phyloP scores from a whole-genome alignment of 2,329 filamentous ascomycete genomes.

The Aureobasidium subglaciale region DNA sequence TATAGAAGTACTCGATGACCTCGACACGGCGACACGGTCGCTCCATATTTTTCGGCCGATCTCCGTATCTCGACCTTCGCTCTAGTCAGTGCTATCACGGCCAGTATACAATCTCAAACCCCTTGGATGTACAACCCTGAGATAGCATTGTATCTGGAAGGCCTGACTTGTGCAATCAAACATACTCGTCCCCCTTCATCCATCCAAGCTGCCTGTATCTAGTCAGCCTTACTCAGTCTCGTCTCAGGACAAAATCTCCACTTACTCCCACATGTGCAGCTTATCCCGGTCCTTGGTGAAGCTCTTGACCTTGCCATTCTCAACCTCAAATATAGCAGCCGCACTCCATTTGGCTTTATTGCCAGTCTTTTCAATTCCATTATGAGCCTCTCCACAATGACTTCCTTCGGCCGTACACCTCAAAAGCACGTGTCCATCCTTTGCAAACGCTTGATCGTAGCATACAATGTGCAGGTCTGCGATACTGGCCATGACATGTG shows the following conservation, averaged over 20 bases:
- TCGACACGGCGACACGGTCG: background rate
- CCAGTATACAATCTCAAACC: too few relatives aligned
- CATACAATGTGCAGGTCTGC: conserved; percentile 31
- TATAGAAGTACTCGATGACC: background rate
- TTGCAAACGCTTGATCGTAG: conserved; percentile 32
- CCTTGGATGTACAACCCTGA: too few relatives aligned
- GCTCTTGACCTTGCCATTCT: conserved; percentile 30
- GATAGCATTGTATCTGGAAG: background rate
- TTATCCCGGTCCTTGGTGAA: conserved; percentile 34
- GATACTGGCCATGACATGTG: conserved; percentile 31
- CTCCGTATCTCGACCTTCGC: too few relatives aligned
- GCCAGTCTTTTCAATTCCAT: conserved; percentile 29
- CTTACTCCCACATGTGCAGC: conserved; percentile 16
- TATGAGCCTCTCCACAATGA: conserved; percentile 31
- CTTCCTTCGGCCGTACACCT: conserved; percentile 33
- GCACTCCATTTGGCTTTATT: conserved; percentile 32
- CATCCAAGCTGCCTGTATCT: conserved; percentile 14
- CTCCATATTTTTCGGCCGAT: background rate
- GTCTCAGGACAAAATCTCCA: background rate
- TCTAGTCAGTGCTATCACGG: background rate
- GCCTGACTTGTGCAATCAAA: background rate
- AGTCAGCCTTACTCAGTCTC: background rate
- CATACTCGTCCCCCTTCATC: conserved; percentile 17
- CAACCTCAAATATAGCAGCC: conserved; percentile 34
- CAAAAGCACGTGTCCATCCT: conserved; percentile 30